Evolutionary conservation across 2,329 filamentous ascomycete species (phyloP).

Genomic region (Myriosclerotinia curreyana): DNA sequence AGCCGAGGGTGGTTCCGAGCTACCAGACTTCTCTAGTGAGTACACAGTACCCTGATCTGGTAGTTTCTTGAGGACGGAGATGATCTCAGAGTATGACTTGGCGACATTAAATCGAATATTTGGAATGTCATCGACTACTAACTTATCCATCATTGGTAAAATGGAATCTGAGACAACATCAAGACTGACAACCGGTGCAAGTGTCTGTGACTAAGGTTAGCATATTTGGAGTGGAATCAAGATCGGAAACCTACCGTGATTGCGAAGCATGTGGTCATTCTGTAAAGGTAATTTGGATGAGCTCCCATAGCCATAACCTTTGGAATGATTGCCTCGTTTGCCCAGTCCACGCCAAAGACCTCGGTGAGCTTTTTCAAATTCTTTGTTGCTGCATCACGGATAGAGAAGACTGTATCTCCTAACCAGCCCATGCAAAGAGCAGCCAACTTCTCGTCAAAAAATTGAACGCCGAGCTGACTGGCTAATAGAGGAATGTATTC

Average conservation of each 20-base stretch:
- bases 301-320: conserved; percentile 99
- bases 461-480: conserved; percentile 91
- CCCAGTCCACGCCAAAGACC: conserved; percentile 98
- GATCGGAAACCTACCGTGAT: conserved; percentile 73
- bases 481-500: conserved; percentile 97
- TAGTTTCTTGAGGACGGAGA: conserved; percentile 86
- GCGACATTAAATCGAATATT: conserved; percentile 99
- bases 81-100: conserved; percentile 90
- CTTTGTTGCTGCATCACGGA: conserved; percentile 92
- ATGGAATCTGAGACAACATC: conserved; percentile 92
- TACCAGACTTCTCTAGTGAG: conserved; percentile 76
- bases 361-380: conserved; percentile 98
- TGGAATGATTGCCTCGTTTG: conserved; percentile 92
- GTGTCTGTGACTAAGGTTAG: conserved; percentile 59
- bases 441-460: conserved; percentile 97
- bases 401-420: conserved; percentile 97
- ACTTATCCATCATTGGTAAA: conserved; percentile 91
- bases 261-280: conserved; percentile 99
- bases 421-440: conserved; percentile 98
- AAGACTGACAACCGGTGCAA: conserved; percentile 87
- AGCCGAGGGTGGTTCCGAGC: conserved; percentile 59
- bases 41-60: conserved; percentile 85
- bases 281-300: conserved; percentile 97
- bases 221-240: conserved; percentile 1
- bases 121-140: conserved; percentile 90